phyloP scores from a whole-genome alignment of 192 early-diverging fungal genomes.

The Mortierella hygrophila region DNA sequence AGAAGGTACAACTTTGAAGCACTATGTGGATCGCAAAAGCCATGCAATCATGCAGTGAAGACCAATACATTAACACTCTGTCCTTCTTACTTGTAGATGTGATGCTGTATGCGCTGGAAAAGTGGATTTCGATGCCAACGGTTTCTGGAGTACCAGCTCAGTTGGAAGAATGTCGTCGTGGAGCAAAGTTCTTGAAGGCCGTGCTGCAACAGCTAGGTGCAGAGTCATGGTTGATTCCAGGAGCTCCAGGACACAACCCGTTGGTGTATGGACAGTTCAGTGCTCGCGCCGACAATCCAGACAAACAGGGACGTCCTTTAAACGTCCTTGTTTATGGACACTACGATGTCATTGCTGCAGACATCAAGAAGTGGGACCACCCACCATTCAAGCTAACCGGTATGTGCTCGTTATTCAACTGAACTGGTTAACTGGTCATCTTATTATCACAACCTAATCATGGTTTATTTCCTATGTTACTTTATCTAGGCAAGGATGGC shows the following conservation, averaged over 20 bases:
- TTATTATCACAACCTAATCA: background rate
- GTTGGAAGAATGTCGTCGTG: slow-evolving; percentile 78
- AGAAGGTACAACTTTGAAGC: slow-evolving; percentile 28
- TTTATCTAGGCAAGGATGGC: slow-evolving; percentile 68
- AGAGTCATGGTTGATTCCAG: slow-evolving; percentile 69
- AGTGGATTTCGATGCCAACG: slow-evolving; percentile 77
- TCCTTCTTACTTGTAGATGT: slow-evolving; percentile 42
- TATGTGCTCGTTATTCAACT: background rate
- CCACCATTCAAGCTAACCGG: slow-evolving; percentile 76
- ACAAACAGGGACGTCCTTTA: slow-evolving; percentile 14
- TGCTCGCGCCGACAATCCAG: slow-evolving; percentile 17
- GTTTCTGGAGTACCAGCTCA: slow-evolving; percentile 76
- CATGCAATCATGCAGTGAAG: background rate
- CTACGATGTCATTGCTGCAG: slow-evolving; percentile 86
- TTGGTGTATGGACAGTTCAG: slow-evolving; percentile 72
- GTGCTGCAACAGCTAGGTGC: slow-evolving; percentile 78
- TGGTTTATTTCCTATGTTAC: background rate
- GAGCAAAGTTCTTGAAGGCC: slow-evolving; percentile 79
- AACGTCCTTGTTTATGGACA: slow-evolving; percentile 82
- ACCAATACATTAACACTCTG: background rate
- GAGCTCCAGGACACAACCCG: slow-evolving; percentile 72
- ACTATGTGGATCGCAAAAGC: background rate
- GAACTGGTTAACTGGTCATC: no score
- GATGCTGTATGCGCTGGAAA: slow-evolving; percentile 72
- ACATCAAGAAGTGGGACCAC: slow-evolving; percentile 72